Evolutionary conservation across 2,329 filamentous ascomycete genomes (phyloP).

Genomic region (Cladophialophora immunda): DNA sequence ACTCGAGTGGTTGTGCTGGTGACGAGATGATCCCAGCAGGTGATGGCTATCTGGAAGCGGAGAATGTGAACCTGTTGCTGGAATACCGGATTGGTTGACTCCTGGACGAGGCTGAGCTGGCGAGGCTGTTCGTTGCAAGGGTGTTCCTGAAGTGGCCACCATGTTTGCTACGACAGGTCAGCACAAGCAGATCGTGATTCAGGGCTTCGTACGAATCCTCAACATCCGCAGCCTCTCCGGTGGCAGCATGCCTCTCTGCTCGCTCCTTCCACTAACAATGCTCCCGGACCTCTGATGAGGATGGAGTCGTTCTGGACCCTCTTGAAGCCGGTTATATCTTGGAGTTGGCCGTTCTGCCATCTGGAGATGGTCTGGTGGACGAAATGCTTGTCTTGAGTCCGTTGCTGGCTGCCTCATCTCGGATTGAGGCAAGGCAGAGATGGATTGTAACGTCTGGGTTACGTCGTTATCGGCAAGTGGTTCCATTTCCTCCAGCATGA

Average conservation of each 20-base stretch:
- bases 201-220: slow-evolving; percentile 22
- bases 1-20: slow-evolving; percentile 11
- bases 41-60: slow-evolving; percentile 6
- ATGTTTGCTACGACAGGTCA: slow-evolving; percentile 25
- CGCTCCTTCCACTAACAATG: slow-evolving; percentile 24
- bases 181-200: not conserved
- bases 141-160: slow-evolving; percentile 19
- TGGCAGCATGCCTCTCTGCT: slow-evolving; percentile 24
- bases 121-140: slow-evolving; percentile 21
- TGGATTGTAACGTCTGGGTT: slow-evolving; percentile 55
- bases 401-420: slow-evolving; percentile 37
- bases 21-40: slow-evolving; percentile 19
- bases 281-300: slow-evolving; percentile 45
- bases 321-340: slow-evolving; percentile 36
- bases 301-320: slow-evolving; percentile 49
- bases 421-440: slow-evolving; percentile 39
- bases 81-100: slow-evolving; percentile 28
- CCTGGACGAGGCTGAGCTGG: slow-evolving; percentile 14
- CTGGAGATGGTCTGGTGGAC: not conserved
- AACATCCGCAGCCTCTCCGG: slow-evolving; percentile 5
- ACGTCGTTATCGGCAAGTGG: slow-evolving; percentile 63
- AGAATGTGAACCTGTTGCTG: slow-evolving; percentile 17
- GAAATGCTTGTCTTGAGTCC: slow-evolving; percentile 28
- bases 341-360: slow-evolving; percentile 39
- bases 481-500: slow-evolving; percentile 63